Percentiles rank a stretch among this genome's conserved stretches.
phyloP scores from a whole-genome alignment of 164 flowering plant species.

The Stephania japonica region DNA sequence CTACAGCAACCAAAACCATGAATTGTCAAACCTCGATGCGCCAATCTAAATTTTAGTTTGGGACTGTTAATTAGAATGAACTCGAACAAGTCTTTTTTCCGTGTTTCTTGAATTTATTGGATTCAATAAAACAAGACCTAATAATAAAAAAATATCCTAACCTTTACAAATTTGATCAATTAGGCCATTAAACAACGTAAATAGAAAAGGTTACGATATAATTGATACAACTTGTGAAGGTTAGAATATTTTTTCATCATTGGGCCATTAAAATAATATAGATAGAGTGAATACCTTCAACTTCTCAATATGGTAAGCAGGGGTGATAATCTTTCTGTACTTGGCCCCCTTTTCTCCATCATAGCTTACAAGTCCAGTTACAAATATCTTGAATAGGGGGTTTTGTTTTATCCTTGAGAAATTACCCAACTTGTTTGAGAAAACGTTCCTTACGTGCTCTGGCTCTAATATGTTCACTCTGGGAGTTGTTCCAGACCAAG shows the following conservation, averaged over 20 bases:
- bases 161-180: no score
- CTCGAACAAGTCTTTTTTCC: background rate
- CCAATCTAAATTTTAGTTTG: background rate
- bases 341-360: slow-evolving; percentile 24
- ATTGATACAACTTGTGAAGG: no score
- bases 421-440: slow-evolving; percentile 7
- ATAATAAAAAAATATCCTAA: no score
- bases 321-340: slow-evolving; percentile 11
- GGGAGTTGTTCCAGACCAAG: slow-evolving; percentile 12
- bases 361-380: background rate
- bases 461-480: slow-evolving; percentile 6
- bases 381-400: background rate
- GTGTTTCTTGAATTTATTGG: background rate
- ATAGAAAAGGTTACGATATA: no score
- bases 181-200: no score
- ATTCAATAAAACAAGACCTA: no score
- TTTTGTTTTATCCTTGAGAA: background rate
- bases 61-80: no score
- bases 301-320: slow-evolving; percentile 25
- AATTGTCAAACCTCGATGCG: background rate
- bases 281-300: slow-evolving; percentile 13
- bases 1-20: slow-evolving; percentile 4
- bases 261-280: no score
- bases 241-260: no score
- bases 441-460: background rate